Evolutionary conservation across 2,329 filamentous ascomycete species (phyloP), one percentile per base, ranked within the genome.

Genomic region (Penicillium palitans): DNA sequence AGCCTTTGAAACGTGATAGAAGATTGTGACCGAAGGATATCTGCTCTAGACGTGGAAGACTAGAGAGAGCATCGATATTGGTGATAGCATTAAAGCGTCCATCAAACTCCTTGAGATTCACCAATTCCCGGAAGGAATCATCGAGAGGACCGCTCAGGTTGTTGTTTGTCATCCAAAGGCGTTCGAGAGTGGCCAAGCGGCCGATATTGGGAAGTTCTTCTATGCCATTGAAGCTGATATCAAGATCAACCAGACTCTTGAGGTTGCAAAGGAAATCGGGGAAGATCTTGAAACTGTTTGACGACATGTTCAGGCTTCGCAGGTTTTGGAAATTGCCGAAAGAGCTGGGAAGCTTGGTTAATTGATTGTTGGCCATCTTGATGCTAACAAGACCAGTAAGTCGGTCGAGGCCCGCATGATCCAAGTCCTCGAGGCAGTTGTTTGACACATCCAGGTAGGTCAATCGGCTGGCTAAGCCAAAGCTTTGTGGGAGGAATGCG

Each of bases 201-300:
- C 92, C 91, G 64, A 99, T 90, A 62, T 87, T 87, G 0, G 93
- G 92, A 8, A 99, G 79, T 54, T 80, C 84, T 12, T 85, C 84
- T 61, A 99, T 96, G 41, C 88, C 85, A 72, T 99, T 99, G 83
- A 99, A 99, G 73, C 93, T 98, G 71, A 99, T 86, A 69, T 99
- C 95, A 41, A 99, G 84, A 71, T 99, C 93, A 13, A 96, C 90
- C 46, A 99, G 78, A 44, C 89, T 92, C 64, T 86, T 86, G 21
- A 99, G 79, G 25, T 91, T 84, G 74, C 91, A 93, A 24, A 99
- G 80, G 67, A 96, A 96, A 24, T 88, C 81, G 0, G 95, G 95
- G 62, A 99, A 96, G 41, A 85, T 85, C 57, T 89, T 88, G 55
- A 99, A 83, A 60, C 90, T 93, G 74, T 99, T 99, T 1, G 95